Conservation (phyloP, 495 filamentous ascomycete genomes). For the Xylaria venustula region DNA sequence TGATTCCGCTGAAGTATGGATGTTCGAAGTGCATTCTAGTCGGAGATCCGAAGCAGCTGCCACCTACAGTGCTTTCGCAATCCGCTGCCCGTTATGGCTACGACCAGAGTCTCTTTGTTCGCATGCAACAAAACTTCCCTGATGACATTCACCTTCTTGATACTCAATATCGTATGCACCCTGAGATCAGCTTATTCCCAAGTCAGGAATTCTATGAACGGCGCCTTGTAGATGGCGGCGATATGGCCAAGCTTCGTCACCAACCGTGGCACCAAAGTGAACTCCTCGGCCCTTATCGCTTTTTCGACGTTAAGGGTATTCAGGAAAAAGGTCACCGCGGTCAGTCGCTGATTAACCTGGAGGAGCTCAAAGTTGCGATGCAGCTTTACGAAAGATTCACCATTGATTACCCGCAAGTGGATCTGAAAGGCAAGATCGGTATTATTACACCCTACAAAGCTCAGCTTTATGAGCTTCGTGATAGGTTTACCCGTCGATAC, state of each 20-base stretch:
- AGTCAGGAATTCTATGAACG: conserved; percentile 90
- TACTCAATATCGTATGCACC: conserved; percentile 98
- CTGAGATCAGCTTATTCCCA: conserved; percentile 87
- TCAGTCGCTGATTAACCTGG: conserved; percentile 86
- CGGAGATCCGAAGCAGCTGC: conserved; percentile 95
- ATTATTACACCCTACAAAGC: conserved; percentile 98
- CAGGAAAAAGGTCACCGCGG: conserved; percentile 74
- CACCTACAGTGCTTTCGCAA: conserved; percentile 91
- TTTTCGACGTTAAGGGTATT: conserved; percentile 91
- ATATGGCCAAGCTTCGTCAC: conserved; percentile 72
- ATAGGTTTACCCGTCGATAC: conserved; percentile 65
- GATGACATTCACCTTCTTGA: conserved; percentile 91
- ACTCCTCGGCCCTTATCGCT: conserved; percentile 88
- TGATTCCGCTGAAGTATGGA: conserved; percentile 96
- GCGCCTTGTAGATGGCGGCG: conserved; percentile 74
- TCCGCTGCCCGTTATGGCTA: conserved; percentile 92
- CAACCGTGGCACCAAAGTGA: conserved; percentile 82
- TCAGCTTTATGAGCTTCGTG: conserved; percentile 77
- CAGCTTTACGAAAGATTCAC: conserved; percentile 75
- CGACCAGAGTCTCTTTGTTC: conserved; percentile 95
- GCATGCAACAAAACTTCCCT: conserved; percentile 91
- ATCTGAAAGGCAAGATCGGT: conserved; percentile 82
- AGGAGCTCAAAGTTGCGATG: conserved; percentile 82
- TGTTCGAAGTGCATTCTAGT: conserved; percentile 96
- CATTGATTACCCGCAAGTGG: conserved; percentile 63